These are phyloP conservation scores for Backusella macrospora DNA, from an alignment of 192 early-diverging fungal genomes.

Conservation along the genomic window DNA sequence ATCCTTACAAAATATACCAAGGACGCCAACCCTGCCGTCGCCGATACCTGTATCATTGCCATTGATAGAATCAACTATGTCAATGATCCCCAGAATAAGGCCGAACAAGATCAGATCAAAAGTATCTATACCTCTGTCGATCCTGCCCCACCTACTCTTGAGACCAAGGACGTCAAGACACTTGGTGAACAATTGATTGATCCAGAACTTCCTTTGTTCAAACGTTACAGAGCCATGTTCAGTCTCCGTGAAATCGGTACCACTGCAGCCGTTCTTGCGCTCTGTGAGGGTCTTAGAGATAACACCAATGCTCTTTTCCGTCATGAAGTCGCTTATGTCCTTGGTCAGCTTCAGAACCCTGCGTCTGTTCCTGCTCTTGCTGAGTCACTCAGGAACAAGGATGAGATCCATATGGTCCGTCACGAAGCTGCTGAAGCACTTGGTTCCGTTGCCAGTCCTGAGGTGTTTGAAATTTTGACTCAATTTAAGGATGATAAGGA, in stretches of 20 bases:
- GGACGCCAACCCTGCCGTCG: conserved; percentile 69
- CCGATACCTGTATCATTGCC: conserved; percentile 90
- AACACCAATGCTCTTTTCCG: conserved; percentile 71
- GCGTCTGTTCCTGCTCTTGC: conserved; percentile 85
- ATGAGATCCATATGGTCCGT: conserved; percentile 90
- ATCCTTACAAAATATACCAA: conserved; percentile 79
- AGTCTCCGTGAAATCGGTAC: conserved; percentile 84
- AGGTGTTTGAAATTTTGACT: conserved; percentile 75
- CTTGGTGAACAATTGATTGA: conserved; percentile 70
- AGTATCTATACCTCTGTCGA: conserved; percentile 81
- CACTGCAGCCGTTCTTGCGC: conserved; percentile 77
- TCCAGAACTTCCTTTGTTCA: conserved; percentile 75
- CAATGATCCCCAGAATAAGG: conserved; percentile 54
- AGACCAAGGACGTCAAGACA: conserved; percentile 65
- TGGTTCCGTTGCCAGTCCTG: conserved; percentile 90
- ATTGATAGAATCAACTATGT: conserved; percentile 86
- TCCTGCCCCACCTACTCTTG: conserved; percentile 82
- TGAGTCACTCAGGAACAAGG: conserved; percentile 68
- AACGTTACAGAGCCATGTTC: conserved; percentile 96
- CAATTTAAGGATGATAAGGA: conserved; percentile 76
- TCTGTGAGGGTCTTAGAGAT: conserved; percentile 83
- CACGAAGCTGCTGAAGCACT: conserved; percentile 98
- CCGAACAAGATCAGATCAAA: conserved; percentile 43
- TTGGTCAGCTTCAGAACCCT: conserved; percentile 96
- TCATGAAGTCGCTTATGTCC: conserved; percentile 93